These are phyloP conservation scores for Ramaria sp. DNA, from an alignment of 768 basidiomycete species.

Conservation along the genomic window DNA sequence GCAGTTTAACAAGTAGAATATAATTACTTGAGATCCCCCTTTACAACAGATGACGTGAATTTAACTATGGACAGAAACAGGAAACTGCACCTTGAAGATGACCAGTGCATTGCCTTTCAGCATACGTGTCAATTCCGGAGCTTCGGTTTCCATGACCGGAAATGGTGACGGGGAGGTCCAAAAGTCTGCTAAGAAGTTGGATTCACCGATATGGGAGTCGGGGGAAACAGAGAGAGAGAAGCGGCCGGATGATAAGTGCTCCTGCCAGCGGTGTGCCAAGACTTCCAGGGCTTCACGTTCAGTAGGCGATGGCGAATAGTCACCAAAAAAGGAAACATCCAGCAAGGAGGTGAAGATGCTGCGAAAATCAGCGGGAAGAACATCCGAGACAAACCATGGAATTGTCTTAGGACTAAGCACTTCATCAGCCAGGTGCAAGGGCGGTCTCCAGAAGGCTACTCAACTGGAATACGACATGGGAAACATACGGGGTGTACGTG, in stretches of 20 bases:
- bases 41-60: conserved; percentile 3
- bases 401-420: conserved; percentile 73
- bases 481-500: conserved; percentile 76
- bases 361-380: conserved; percentile 76
- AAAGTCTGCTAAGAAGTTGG: conserved; percentile 34
- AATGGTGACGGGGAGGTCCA: conserved; percentile 73
- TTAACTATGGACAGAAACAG: background rate
- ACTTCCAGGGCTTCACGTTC: conserved; percentile 33
- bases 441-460: conserved; percentile 15
- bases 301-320: conserved; percentile 13
- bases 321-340: conserved; percentile 49
- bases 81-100: conserved; percentile 60
- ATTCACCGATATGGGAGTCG: conserved; percentile 45
- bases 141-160: conserved; percentile 55
- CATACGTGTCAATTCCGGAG: conserved; percentile 36
- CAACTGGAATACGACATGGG: conserved; percentile 83
- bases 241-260: conserved; percentile 54
- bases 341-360: conserved; percentile 46
- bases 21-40: conserved; percentile 90
- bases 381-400: conserved; percentile 97
- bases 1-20: background rate
- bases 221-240: conserved; percentile 65
- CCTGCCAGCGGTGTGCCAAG: conserved; percentile 64
- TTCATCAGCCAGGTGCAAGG: conserved; percentile 1
- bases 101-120: conserved; percentile 54